Evolutionary conservation across 164 flowering plant species (phyloP), one percentile per base, ranked within the genome.

Genomic region (Euptelea pleiosperma): DNA sequence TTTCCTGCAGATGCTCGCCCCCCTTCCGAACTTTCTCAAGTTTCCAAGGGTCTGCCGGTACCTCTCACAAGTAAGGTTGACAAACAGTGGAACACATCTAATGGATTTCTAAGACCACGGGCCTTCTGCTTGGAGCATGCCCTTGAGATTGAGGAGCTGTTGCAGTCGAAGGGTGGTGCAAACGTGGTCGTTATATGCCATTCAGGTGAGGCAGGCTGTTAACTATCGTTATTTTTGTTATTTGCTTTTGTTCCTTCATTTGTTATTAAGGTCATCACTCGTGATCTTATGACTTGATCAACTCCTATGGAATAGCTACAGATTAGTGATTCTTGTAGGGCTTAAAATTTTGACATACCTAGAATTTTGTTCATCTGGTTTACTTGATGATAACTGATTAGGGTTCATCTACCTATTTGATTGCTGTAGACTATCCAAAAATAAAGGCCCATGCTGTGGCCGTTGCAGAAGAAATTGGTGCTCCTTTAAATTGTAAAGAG

Each of bases 51-150:
- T 57, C 56, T 30, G 15, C 55, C 56, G 31, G 31, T 33, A 18
- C 41, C 68, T 51, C 55, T 69, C 37, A 21, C 33, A 35, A 50
- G 43, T 18, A 51, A 58, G 62, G 48, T 36, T 57, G 43, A 39
- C 16, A 63, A 63, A 21, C 72, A 58, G 9, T 81, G 91, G 91
- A 70, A 75, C 46, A 67, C 64, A 42, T 73, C 78, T 46, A 47
- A 31, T 60, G 72, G 66, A 55, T 74, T 70, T 75, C 44, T 75
- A 34, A 82, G 93, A 70, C 99, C 99, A 28, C 74, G 93, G 15
- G 67, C 86, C 53, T 94, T 94, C 75, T 94, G 99, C 78, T 71
- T 94, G 62, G 95, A 94, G 77, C 99, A 94, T 75, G 88, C 89
- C 43, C 65, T 80, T 63, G 84, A 94, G 67, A 60, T 82, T 65